Conservation (phyloP, 352 stramenopile species). For the Globisporangium rhizosaccharum region DNA sequence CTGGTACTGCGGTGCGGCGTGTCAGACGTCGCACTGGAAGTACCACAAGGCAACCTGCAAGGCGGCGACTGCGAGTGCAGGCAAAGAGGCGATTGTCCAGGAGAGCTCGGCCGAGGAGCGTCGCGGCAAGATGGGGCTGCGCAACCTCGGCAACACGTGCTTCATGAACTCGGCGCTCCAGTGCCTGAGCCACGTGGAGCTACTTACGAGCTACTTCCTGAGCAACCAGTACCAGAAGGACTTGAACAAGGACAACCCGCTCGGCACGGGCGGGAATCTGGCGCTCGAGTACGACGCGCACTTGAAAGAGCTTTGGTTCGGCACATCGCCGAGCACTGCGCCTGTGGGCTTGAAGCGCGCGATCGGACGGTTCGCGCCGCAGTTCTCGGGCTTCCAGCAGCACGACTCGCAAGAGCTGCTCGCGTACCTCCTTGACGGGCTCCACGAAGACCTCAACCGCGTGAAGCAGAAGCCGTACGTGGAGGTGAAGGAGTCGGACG, state of each 20-base stretch:
- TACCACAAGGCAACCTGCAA: slow-evolving; percentile 68
- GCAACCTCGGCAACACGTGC: slow-evolving; percentile 76
- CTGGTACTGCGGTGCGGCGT: slow-evolving; percentile 71
- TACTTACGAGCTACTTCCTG: slow-evolving; percentile 95
- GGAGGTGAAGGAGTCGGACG: slow-evolving; percentile 86
- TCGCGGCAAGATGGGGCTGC: slow-evolving; percentile 71
- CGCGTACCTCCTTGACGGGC: slow-evolving; percentile 95
- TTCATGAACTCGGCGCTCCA: slow-evolving; percentile 82
- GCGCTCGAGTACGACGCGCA: slow-evolving; percentile 93
- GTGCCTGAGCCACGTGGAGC: slow-evolving; percentile 91
- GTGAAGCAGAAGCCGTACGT: slow-evolving; percentile 88
- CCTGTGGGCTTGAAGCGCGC: slow-evolving; percentile 65
- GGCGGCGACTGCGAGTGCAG: slow-evolving; percentile 23
- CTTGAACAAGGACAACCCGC: slow-evolving; percentile 95
- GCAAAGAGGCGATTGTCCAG: slow-evolving; percentile 40
- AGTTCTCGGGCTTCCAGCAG: slow-evolving; percentile 98
- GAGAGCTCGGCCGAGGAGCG: slow-evolving; percentile 43
- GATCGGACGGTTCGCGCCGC: slow-evolving; percentile 89
- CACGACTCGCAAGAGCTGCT: slow-evolving; percentile 95
- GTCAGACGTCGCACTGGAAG: slow-evolving; percentile 78
- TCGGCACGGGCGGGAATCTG: slow-evolving; percentile 93
- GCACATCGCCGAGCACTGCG: slow-evolving; percentile 70
- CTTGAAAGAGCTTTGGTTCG: slow-evolving; percentile 93
- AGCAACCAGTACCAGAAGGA: slow-evolving; percentile 90
- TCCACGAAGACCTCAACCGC: slow-evolving; percentile 98